phyloP scores from a whole-genome alignment of 1,284 basidiomycete species.

The Fomitopsis palustris region DNA sequence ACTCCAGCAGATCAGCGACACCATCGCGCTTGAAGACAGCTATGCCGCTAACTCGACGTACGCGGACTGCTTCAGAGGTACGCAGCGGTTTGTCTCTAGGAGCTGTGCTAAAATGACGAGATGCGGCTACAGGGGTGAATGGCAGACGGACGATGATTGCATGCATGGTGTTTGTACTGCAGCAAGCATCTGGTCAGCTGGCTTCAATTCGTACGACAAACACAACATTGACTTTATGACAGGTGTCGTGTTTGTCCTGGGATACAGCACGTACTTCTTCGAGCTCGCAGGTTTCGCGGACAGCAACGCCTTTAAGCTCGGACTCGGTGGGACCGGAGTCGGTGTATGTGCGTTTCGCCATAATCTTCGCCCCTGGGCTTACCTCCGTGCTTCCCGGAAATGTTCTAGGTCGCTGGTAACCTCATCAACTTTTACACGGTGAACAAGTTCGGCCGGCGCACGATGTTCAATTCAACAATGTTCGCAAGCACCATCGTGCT shows the following conservation, averaged over 20 bases:
- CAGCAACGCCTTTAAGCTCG: constrained; percentile 8
- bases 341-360: background rate
- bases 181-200: constrained; percentile 6
- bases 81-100: background rate
- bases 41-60: constrained; percentile 10
- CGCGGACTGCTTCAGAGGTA: constrained; percentile 10
- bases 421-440: constrained; percentile 10
- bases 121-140: constrained; percentile 4
- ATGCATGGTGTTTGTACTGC: constrained; percentile 11
- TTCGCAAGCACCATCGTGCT: constrained; percentile 6
- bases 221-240: background rate
- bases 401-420: constrained; percentile 6
- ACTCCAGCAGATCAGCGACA: constrained; percentile 9
- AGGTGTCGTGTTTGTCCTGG: constrained; percentile 11
- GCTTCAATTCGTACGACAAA: background rate
- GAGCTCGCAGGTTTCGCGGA: constrained; percentile 9
- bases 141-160: constrained; percentile 7
- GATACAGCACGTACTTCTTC: constrained; percentile 13
- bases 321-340: constrained; percentile 8
- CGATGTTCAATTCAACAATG: constrained; percentile 10
- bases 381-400: background rate
- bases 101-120: background rate
- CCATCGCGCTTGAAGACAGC: constrained; percentile 9
- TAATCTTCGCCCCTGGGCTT: background rate
- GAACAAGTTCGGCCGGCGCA: constrained; percentile 6